These are phyloP conservation scores for Trypanosoma melophagium DNA, from an alignment of 208 protist species.

Conservation along the genomic window DNA sequence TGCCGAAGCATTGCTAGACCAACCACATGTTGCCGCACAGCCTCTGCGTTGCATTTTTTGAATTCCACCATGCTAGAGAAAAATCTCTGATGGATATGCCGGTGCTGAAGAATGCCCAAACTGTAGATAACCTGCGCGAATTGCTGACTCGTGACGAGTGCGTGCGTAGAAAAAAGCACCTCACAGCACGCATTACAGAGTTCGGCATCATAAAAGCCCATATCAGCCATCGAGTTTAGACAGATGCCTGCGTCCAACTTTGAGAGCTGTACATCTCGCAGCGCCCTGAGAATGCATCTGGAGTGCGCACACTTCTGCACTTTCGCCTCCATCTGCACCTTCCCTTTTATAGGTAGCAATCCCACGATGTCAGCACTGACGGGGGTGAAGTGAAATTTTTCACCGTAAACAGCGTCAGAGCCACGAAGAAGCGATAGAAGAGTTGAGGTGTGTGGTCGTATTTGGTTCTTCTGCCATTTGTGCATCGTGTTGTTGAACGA, in stretches of 20 bases:
- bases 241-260: constrained; percentile 80
- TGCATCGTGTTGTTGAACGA: constrained; percentile 51
- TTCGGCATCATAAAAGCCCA: constrained; percentile 80
- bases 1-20: constrained; percentile 86
- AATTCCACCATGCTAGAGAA: constrained; percentile 70
- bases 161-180: constrained; percentile 62
- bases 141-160: constrained; percentile 76
- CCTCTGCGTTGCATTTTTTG: constrained; percentile 68
- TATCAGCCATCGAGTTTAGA: constrained; percentile 63
- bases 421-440: constrained; percentile 70
- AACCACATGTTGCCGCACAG: constrained; percentile 54
- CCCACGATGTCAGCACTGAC: constrained; percentile 51
- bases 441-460: constrained; percentile 37
- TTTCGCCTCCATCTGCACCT: constrained; percentile 87
- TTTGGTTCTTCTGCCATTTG: constrained; percentile 47
- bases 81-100: constrained; percentile 78
- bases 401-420: constrained; percentile 54
- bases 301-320: constrained; percentile 73
- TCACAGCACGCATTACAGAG: constrained; percentile 81
- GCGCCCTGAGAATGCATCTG: constrained; percentile 54
- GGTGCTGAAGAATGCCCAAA: constrained; percentile 85
- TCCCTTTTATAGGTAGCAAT: constrained; percentile 76
- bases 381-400: constrained; percentile 57
- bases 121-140: constrained; percentile 74
- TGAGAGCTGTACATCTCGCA: constrained; percentile 56